Conservation (phyloP, 225 moss, liverwort and hornwort genomes). For the Polytrichum commune region DNA sequence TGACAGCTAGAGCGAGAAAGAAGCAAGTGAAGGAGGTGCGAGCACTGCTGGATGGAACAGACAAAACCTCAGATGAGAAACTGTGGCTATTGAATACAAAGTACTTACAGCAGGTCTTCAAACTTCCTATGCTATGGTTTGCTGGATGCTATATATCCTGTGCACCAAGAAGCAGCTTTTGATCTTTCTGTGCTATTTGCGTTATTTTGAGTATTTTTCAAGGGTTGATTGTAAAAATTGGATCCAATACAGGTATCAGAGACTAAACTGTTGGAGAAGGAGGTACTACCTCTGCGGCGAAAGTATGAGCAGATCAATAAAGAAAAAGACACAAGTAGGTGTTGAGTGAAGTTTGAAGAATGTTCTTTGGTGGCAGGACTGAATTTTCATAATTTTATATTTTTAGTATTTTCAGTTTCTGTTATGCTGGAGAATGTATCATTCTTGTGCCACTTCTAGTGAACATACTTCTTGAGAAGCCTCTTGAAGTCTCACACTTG, state of each 20-base stretch:
- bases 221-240: neutral
- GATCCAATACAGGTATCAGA: conserved; percentile 62
- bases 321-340: conserved; percentile 91
- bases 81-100: conserved; percentile 79
- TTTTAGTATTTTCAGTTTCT: no score
- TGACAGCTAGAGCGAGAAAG: conserved; percentile 75
- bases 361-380: neutral
- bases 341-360: neutral
- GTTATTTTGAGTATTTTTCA: no score
- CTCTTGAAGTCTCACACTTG: no score
- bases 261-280: conserved; percentile 79
- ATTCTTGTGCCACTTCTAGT: no score
- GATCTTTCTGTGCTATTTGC: no score
- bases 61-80: conserved; percentile 79
- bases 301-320: conserved; percentile 96
- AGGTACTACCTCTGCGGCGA: conserved; percentile 65
- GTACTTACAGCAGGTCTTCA: conserved; percentile 81
- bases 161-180: no score
- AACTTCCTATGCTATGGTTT: neutral
- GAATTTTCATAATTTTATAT: neutral
- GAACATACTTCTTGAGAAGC: no score
- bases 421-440: no score
- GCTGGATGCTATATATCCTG: no score
- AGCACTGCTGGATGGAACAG: conserved; percentile 76
- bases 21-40: conserved; percentile 80